phyloP scores from a whole-genome alignment of 2,329 filamentous ascomycete species.

The Sordariomycetes sp. region DNA sequence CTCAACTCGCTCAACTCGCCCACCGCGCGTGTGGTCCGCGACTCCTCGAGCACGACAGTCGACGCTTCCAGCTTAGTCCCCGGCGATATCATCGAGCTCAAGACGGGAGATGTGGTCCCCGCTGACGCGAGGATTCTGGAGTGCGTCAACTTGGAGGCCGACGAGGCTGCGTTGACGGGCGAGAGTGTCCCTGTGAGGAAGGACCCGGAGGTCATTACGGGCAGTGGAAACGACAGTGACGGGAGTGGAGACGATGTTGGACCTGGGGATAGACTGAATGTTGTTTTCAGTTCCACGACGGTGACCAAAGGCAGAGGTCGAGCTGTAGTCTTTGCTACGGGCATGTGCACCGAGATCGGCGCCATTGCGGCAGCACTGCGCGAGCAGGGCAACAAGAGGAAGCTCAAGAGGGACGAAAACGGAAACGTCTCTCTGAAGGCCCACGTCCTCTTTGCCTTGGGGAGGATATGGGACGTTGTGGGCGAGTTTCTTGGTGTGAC shows the following conservation, averaged over 20 bases:
- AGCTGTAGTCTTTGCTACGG: conserved; percentile 49
- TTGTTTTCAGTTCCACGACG: conserved; percentile 45
- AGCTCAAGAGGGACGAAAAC: conserved; percentile 4
- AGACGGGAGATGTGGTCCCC: conserved; percentile 43
- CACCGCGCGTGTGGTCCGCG: conserved; percentile 24
- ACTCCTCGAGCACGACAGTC: conserved; percentile 18
- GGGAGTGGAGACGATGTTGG: conserved; percentile 14
- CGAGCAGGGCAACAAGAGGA: conserved; percentile 4
- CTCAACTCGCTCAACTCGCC: conserved; percentile 22
- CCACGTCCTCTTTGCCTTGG: conserved; percentile 4
- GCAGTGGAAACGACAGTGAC: neutral
- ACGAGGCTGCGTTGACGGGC: conserved; percentile 51
- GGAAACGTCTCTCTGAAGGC: conserved; percentile 1
- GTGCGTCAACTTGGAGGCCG: conserved; percentile 52
- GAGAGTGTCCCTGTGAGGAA: conserved; percentile 47
- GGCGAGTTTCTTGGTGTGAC: conserved; percentile 33
- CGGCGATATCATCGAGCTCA: conserved; percentile 41
- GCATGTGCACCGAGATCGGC: conserved; percentile 49
- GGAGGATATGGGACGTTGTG: conserved; percentile 7
- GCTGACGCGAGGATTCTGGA: conserved; percentile 43
- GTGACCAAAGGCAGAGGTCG: conserved; percentile 47
- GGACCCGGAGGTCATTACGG: conserved; percentile 28
- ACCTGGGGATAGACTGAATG: conserved; percentile 43
- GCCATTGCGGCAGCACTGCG: conserved; percentile 38
- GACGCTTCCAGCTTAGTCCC: conserved; percentile 31